These are phyloP conservation scores for Cordyceps fumosorosea DNA, from an alignment of 2,329 filamentous ascomycete species.

Conservation along the genomic window DNA sequence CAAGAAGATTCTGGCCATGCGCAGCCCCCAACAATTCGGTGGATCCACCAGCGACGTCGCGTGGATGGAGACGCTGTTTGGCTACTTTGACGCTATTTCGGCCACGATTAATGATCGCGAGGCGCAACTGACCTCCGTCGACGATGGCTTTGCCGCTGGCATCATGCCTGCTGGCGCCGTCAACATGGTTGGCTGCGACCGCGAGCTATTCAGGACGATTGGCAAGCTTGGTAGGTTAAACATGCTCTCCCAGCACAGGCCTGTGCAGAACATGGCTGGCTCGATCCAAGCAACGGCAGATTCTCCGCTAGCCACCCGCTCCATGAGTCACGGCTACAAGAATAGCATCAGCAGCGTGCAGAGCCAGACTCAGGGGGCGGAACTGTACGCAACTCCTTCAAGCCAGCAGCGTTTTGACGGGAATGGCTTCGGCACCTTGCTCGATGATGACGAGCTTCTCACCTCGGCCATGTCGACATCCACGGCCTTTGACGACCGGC, in stretches of 20 bases:
- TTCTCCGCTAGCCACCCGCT: constrained; percentile 29
- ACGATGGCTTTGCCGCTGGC: constrained; percentile 42
- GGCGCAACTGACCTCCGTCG: constrained; percentile 69
- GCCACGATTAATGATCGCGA: constrained; percentile 89
- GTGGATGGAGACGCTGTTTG: constrained; percentile 92
- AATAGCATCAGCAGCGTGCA: constrained; percentile 20
- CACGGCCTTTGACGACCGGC: constrained; percentile 49
- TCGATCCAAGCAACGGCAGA: constrained; percentile 15
- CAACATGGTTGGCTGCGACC: constrained; percentile 82
- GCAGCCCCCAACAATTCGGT: constrained; percentile 45
- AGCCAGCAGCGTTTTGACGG: constrained; percentile 58
- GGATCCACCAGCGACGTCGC: constrained; percentile 61
- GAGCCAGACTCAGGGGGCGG: constrained; percentile 21
- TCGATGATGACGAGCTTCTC: constrained; percentile 49
- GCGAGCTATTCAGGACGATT: constrained; percentile 78
- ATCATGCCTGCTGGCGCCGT: constrained; percentile 60
- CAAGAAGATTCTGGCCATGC: constrained; percentile 77
- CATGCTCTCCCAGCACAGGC: constrained; percentile 66
- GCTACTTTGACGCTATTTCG: constrained; percentile 89
- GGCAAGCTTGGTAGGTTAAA: constrained; percentile 79
- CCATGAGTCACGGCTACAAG: constrained; percentile 37
- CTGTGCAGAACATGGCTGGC: constrained; percentile 36
- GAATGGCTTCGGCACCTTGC: constrained; percentile 54
- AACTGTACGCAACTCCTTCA: constrained; percentile 29
- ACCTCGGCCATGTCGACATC: constrained; percentile 35